Evolutionary conservation across 2,329 filamentous ascomycete genomes (phyloP).

Genomic region (Aulographum hederae): DNA sequence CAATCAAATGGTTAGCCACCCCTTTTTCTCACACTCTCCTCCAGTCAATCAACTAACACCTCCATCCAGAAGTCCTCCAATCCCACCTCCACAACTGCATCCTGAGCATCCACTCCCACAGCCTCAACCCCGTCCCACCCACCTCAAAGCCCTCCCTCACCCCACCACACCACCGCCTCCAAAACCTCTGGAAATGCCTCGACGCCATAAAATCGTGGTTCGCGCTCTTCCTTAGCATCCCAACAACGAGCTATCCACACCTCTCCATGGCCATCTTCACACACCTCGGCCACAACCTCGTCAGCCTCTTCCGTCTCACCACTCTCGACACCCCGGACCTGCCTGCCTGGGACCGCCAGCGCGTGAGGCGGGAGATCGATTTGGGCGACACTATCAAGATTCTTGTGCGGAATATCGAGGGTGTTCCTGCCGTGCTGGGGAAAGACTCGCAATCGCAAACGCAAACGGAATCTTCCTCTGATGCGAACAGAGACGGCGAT

Average conservation of each 20-base stretch:
- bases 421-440: not conserved
- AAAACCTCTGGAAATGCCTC: conserved; percentile 1
- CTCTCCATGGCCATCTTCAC: conserved; percentile 18
- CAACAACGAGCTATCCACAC: conserved; percentile 12
- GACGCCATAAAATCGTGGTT: conserved; percentile 2
- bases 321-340: conserved; percentile 18
- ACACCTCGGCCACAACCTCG: conserved; percentile 18
- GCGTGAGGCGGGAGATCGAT: conserved; percentile 2
- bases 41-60: too few species aligned
- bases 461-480: too few species aligned
- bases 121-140: not conserved
- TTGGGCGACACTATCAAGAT: conserved; percentile 1
- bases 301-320: conserved; percentile 21
- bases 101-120: conserved; percentile 2
- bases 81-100: not conserved
- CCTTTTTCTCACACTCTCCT: too few species aligned
- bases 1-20: conserved; percentile 1
- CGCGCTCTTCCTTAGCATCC: conserved; percentile 7
- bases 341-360: conserved; percentile 20
- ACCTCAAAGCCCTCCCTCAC: not conserved
- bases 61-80: conserved; percentile 1
- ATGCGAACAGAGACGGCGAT: not conserved
- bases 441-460: too few species aligned
- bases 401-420: not conserved
- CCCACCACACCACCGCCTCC: not conserved